These are phyloP conservation scores for Calophaca sinica DNA, from an alignment of 306 rosid species.

Conservation along the genomic window DNA sequence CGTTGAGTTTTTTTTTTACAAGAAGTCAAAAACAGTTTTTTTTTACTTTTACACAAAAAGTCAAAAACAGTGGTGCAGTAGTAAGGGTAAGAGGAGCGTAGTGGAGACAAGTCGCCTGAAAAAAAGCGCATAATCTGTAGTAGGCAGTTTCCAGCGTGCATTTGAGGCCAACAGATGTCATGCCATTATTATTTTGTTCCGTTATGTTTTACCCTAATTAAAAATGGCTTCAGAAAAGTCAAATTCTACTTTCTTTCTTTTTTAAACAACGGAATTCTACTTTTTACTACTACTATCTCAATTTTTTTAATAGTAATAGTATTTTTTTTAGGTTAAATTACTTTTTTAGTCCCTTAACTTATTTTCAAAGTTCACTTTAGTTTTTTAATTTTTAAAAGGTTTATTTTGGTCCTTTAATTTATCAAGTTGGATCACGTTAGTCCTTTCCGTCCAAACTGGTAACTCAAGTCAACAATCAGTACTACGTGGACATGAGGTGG, in stretches of 20 bases:
- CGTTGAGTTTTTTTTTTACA: not conserved
- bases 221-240: not conserved
- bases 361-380: too few species aligned
- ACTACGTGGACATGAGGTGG: too few species aligned
- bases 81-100: not conserved
- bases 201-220: not conserved
- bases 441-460: too few species aligned
- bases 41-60: not conserved
- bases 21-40: not conserved
- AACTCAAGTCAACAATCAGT: too few species aligned
- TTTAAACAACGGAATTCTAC: too few species aligned
- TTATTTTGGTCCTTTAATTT: too few species aligned
- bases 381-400: too few species aligned
- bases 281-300: too few species aligned
- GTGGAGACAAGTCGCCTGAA: not conserved
- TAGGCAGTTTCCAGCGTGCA: slow-evolving; percentile 30
- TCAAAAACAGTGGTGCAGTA: not conserved
- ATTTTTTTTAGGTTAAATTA: too few species aligned
- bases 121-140: slow-evolving; percentile 21
- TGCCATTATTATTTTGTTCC: not conserved
- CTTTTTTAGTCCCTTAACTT: too few species aligned
- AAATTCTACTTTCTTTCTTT: not conserved
- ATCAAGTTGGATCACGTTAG: too few species aligned
- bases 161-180: slow-evolving; percentile 10
- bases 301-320: too few species aligned